Base-by-base conservation (phyloP, 2,329 filamentous ascomycete genomes). In the Calonectria montana region DNA sequence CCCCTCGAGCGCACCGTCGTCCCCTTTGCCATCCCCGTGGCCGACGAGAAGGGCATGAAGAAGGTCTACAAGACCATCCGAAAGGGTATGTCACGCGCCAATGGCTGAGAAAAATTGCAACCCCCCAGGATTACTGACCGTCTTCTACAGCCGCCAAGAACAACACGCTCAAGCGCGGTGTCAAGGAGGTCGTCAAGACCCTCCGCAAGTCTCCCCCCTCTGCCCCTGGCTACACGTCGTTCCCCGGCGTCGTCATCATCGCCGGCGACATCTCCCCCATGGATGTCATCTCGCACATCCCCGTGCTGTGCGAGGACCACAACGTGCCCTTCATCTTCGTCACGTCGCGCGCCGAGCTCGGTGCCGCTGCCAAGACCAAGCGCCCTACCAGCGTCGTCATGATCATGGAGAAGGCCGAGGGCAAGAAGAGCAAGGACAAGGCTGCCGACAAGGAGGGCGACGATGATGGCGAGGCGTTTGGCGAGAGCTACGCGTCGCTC, bases 171-270 rank as follows among this genome's bases (percentile, higher is more conserved):
- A 97, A 98, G 88, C 96, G 97, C 82, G 97, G 97, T 82, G 97
- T 99, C 77, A 99, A 99, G 87, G 97, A 99, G 87, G 96, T 98
- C 82, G 96, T 98, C 87, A 99, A 99, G 88, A 94, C 96, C 39
- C 94, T 99, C 79, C 95, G 97, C 88, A 98, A 98, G 88, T 96
- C 95, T 16, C 89, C 94, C 70, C 85, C 91, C 78, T 90, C 92
- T 69, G 90, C 91, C n/a, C 89, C 91, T 72, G 89, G 91, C 76
- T 87, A 90, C 81, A 87, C 90, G 65, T 84, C 89, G 66, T 88
- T 92, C 80, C 92, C 94, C 53, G 90, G 92, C 77, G 90, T 99
- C 77, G 95, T 98, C 80, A 89, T 99, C 83, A 94, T 99, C 78
- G 97, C 97, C 41, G 97, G 94, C 79, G 97, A 99, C 86, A 98